A percentile compares a stretch with the other conserved stretches of the same genome.
phyloP scores from a whole-genome alignment of 768 basidiomycete species.

The Agaricus sinodeliciosus region DNA sequence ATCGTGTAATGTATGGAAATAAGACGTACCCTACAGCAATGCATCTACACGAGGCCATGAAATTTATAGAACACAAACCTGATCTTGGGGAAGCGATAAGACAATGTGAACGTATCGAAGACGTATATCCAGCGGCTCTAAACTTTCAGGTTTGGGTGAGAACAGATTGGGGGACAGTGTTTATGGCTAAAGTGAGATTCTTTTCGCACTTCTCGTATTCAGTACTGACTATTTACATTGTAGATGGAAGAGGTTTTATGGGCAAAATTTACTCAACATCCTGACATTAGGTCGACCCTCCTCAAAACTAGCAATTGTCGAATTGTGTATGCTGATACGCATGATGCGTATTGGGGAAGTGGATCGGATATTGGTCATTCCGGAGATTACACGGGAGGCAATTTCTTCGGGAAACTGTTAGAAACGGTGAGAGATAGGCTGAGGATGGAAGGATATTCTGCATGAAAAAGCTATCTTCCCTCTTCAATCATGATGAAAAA shows the following conservation, averaged over 20 bases:
- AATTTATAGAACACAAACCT: constrained; percentile 47
- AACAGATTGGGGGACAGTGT: constrained; percentile 52
- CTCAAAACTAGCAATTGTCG: constrained; percentile 43
- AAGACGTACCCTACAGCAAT: constrained; percentile 59
- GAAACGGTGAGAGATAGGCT: constrained; percentile 47
- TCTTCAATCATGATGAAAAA: background rate
- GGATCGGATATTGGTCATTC: constrained; percentile 32
- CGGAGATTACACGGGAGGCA: constrained; percentile 31
- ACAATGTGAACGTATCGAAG: constrained; percentile 22
- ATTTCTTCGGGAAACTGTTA: constrained; percentile 60
- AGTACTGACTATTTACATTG: background rate
- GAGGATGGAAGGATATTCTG: constrained; percentile 14
- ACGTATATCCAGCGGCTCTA: constrained; percentile 30
- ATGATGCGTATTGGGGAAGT: constrained; percentile 61
- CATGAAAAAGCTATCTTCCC: background rate
- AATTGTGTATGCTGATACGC: constrained; percentile 47
- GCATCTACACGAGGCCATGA: constrained; percentile 74
- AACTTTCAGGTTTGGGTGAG: constrained; percentile 29
- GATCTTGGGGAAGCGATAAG: constrained; percentile 55
- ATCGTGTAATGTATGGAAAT: constrained; percentile 50
- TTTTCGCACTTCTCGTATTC: background rate
- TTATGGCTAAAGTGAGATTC: constrained; percentile 41
- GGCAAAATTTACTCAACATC: constrained; percentile 68
- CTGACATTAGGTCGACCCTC: constrained; percentile 45
- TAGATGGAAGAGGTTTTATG: constrained; percentile 68